These are phyloP conservation scores for Casuarina equisetifolia DNA, from an alignment of 306 rosid genomes.

Conservation along the genomic window DNA sequence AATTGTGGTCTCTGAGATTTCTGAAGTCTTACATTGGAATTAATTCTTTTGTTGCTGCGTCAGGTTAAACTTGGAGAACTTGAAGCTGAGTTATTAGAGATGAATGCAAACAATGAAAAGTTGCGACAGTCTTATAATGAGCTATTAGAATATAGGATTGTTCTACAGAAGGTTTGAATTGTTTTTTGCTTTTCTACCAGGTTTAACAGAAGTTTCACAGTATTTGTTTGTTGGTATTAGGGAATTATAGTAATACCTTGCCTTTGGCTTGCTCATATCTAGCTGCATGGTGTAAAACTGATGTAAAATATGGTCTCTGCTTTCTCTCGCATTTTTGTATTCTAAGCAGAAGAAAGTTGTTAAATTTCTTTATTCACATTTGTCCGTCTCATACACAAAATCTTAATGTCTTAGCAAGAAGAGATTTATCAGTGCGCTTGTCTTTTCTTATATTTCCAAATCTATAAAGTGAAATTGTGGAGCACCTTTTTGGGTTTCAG, in stretches of 20 bases:
- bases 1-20: not conserved
- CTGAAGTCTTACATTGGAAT: slow-evolving; percentile 2
- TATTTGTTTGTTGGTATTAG: not conserved
- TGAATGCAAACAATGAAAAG: slow-evolving; percentile 67
- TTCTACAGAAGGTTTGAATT: slow-evolving; percentile 66
- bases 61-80: slow-evolving; percentile 76
- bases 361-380: not conserved
- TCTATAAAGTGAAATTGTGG: not conserved
- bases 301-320: slow-evolving; percentile 5
- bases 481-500: slow-evolving; percentile 40
- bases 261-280: slow-evolving; percentile 9
- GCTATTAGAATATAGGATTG: slow-evolving; percentile 71
- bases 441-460: slow-evolving; percentile 3
- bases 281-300: slow-evolving; percentile 1
- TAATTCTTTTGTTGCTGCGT: slow-evolving; percentile 15
- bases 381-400: not conserved
- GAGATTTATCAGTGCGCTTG: not conserved
- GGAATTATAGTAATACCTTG: not conserved
- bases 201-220: not conserved
- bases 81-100: slow-evolving; percentile 74
- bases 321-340: not conserved
- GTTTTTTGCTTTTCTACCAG: slow-evolving; percentile 2
- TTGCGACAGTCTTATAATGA: slow-evolving; percentile 64
- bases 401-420: not conserved
- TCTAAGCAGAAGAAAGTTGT: not conserved